Conservation (phyloP, 495 filamentous ascomycete genomes). For the Neurospora africana region DNA sequence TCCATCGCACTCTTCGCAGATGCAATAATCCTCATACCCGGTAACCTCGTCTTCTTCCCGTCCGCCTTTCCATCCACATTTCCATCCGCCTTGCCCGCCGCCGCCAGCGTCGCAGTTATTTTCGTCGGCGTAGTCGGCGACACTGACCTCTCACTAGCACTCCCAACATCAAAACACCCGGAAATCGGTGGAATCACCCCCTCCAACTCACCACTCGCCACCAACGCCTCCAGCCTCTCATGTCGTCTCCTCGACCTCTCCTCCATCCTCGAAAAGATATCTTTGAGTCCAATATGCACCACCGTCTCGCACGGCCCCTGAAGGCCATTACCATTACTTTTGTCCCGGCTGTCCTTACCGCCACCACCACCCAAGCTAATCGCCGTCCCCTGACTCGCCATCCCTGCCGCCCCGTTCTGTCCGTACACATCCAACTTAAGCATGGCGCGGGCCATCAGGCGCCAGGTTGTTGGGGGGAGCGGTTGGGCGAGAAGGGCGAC, state of each 20-base stretch:
- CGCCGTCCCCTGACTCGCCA: neutral
- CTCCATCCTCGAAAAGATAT: constrained; percentile 41
- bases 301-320: neutral
- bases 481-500: constrained; percentile 15
- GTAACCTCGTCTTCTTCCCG: constrained; percentile 12
- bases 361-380: neutral
- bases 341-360: neutral
- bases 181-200: neutral
- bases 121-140: neutral
- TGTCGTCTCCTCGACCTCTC: constrained; percentile 32
- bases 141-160: neutral
- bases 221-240: constrained; percentile 24
- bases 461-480: constrained; percentile 40
- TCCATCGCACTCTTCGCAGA: constrained; percentile 40
- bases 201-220: constrained; percentile 14
- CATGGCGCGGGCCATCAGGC: constrained; percentile 38
- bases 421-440: constrained; percentile 44
- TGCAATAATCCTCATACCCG: constrained; percentile 37
- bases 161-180: neutral
- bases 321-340: neutral
- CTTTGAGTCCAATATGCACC: constrained; percentile 32
- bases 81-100: neutral
- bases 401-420: constrained; percentile 14
- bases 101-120: neutral
- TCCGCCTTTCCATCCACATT: neutral